Evolutionary conservation across 164 flowering plant species (phyloP).

Genomic region (Aristolochia californica): DNA sequence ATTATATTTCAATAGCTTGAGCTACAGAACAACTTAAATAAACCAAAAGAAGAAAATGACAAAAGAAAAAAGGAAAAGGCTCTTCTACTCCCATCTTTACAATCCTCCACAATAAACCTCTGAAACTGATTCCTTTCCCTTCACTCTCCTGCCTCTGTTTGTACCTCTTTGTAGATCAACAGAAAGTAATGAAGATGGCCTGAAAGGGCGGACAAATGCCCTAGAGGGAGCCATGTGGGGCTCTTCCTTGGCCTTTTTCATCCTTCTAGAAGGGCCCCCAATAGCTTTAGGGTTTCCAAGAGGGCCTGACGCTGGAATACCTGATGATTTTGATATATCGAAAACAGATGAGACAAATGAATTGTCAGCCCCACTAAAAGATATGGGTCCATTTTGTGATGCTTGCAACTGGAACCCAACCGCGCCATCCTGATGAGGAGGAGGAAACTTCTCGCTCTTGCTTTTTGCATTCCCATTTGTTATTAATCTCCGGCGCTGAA

Average conservation of each 20-base stretch:
- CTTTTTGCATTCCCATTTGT: conserved; percentile 60
- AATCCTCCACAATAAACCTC: conserved; percentile 37
- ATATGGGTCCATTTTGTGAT: conserved; percentile 40
- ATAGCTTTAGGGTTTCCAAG: conserved; percentile 18
- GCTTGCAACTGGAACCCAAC: conserved; percentile 44
- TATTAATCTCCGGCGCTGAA: conserved; percentile 58
- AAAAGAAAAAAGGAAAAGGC: no score
- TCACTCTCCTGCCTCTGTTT: conserved; percentile 13
- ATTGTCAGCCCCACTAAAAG: conserved; percentile 42
- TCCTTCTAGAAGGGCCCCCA: conserved; percentile 34
- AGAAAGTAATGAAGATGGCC: conserved; percentile 37
- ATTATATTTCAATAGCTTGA: no score
- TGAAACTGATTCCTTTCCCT: conserved; percentile 34
- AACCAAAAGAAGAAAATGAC: no score
- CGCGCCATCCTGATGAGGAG: conserved; percentile 86
- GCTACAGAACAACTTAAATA: no score
- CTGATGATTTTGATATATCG: conserved; percentile 27
- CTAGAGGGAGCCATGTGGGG: conserved; percentile 36
- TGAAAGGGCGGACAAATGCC: no score
- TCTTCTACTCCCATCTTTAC: no score
- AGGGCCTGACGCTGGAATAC: conserved; percentile 20
- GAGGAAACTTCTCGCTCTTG: conserved; percentile 96
- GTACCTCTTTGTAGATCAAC: conserved; percentile 24
- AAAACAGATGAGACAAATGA: conserved; percentile 50
- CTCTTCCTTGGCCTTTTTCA: conserved; percentile 29